Evolutionary conservation across 305 asterid species (phyloP), one percentile per base, ranked within the genome.

Genomic region (Fraxinus ornus): DNA sequence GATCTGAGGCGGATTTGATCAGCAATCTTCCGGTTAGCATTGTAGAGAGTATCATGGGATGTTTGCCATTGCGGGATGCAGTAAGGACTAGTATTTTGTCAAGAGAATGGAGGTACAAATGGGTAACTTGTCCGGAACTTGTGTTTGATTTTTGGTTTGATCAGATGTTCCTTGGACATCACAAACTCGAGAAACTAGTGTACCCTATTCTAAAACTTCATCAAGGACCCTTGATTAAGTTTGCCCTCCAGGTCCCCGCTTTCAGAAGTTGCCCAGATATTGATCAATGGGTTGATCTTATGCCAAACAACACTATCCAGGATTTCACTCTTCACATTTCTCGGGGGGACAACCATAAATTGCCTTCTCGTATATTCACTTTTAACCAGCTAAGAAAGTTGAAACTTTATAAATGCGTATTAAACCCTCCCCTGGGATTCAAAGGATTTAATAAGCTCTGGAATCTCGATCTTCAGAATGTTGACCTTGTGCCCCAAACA

Each of bases 61-160:
- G 83, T 15, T 80, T 80, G 79, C 83, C 83, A 19, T 72, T 57
- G 73, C 37, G 60, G 37, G 83, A 80, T 72, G 79, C 39, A 41
- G 79, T 32, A 52, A 80, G 76, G 83, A 72, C 83, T 1, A 80
- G 83, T 72, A 71, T 80, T 33, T 80, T 80, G 77, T 80, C 79
- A 0, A 80, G 60, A 49, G 66, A 55, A n/a, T 55, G 66, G 66
- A 55, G 26, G 26, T 55, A 55, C 26, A 55, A n/a, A n/a, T 55
- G 74, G 62, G 5, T 80, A 12, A 72, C 73, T 5, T 64, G 77
- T 72, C 73, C 26, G 13, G 57, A 70, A 70, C 68, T 80, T 15
- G 49, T 70, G 28, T 80, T 80, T 13, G 41, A 22, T 49, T 37
- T 13, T 32, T 37, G 60, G 73, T 30, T 70, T 9, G 47, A 21